Percentiles rank a stretch among this genome's conserved stretches.
Conservation (phyloP, 129 eudicot genomes). For the Erigeron canadensis region DNA sequence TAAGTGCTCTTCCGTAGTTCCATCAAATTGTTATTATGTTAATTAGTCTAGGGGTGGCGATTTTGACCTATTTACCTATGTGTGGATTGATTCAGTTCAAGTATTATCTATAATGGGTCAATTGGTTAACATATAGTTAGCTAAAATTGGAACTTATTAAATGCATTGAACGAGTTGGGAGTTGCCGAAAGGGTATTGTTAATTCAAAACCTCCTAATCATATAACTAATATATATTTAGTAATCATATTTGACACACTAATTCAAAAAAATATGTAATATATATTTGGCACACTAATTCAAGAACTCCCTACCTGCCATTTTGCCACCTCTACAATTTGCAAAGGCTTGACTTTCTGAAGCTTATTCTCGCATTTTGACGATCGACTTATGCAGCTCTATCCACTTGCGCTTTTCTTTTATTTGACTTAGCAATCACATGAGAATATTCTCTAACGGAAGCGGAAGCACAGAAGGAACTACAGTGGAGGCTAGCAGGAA, state of each 20-base stretch:
- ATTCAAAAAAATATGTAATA: no score
- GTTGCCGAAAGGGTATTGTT: neutral
- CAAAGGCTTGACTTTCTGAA: slow-evolving; percentile 5
- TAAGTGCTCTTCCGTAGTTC: neutral
- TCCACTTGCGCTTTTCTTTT: slow-evolving; percentile 29
- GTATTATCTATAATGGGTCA: neutral
- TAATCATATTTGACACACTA: neutral
- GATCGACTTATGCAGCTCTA: slow-evolving; percentile 29
- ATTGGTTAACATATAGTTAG: neutral
- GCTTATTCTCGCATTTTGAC: slow-evolving; percentile 20
- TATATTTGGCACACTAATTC: no score
- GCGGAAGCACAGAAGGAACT: slow-evolving; percentile 57
- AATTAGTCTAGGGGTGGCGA: neutral
- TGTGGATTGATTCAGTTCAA: neutral
- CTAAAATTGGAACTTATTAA: neutral
- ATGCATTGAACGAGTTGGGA: neutral
- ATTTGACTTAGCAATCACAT: slow-evolving; percentile 55
- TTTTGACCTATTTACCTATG: slow-evolving; percentile 2
- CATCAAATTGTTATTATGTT: neutral
- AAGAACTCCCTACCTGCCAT: no score
- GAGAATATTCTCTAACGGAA: slow-evolving; percentile 51
- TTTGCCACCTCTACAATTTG: neutral
- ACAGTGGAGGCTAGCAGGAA: slow-evolving; percentile 59
- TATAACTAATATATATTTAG: neutral
- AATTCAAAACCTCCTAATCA: neutral